Base-by-base conservation (phyloP, 2,329 filamentous ascomycete genomes). In the Pseudogymnoascus sp. region DNA sequence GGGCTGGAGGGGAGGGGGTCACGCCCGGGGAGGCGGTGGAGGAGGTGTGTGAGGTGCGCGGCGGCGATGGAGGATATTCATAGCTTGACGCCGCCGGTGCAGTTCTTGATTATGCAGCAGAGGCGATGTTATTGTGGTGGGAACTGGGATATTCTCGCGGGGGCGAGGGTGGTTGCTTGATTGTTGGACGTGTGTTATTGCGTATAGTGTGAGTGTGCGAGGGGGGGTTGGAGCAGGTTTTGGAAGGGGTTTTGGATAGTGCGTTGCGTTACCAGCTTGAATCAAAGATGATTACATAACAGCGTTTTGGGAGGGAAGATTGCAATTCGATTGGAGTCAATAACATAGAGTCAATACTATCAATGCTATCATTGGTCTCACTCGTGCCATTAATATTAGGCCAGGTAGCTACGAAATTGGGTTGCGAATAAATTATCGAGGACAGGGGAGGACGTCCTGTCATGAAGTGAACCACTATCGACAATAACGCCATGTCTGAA, bases 41-140 rank as follows among this genome's bases (percentile, higher is more conserved):
- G 72, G 61, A 68, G 72, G 42, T 74, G 72, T 63, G 71, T 71
- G 1, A 68, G 72, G 61, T 74, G 72, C 64, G 68, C 72, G 11
- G 69, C 72, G 16, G 71, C 73, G 0, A 73, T 73, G 69, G 72
- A 73, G 66, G 72, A 74, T 68, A 67, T 72, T 21, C 60, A 70
- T 37, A 69, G 65, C 33, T 66, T 70, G 59, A 71, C 68, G 50
- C 67, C 66, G 19, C 64, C 68, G n/a, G 62, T 74, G 59, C 70
- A 73, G 61, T 74, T 71, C 71, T 42, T 74, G 63, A 66, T 70
- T 56, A 72, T 73, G 71, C 72, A 74, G 66, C 70, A 73, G 62
- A 65, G 71, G 38, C 63, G 72, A 6, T 74, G 72, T 47, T 73
- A 70, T 61, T 74, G 72, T 64, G 67, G 69, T 53, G 72, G 72